A percentile compares a stretch with the other conserved stretches of the same genome.
phyloP scores from a whole-genome alignment of 768 basidiomycete genomes.

The Panaeolus papilionaceus region DNA sequence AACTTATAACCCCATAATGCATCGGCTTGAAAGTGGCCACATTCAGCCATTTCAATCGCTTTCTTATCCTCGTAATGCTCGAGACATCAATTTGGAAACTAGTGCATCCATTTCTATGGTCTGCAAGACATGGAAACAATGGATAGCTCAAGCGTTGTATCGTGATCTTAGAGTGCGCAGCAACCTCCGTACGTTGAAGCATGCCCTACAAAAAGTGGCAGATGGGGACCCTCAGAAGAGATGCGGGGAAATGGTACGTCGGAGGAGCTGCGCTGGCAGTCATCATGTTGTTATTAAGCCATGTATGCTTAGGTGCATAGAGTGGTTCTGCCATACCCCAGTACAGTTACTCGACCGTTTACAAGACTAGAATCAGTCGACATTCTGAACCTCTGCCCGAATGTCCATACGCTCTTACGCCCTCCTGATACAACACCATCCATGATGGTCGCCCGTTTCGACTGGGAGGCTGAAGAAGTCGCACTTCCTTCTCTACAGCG shows the following conservation, averaged over 20 bases:
- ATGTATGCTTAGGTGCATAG: slow-evolving; percentile 52
- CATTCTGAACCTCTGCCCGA: slow-evolving; percentile 54
- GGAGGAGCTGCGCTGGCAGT: slow-evolving; percentile 1
- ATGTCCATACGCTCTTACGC: slow-evolving; percentile 61
- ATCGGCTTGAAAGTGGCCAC: slow-evolving; percentile 39
- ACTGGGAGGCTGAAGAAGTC: slow-evolving; percentile 56
- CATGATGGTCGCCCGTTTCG: slow-evolving; percentile 44
- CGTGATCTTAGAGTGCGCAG: slow-evolving; percentile 54
- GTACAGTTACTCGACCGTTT: slow-evolving; percentile 48
- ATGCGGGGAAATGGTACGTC: slow-evolving; percentile 40
- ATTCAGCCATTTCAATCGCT: slow-evolving; percentile 42
- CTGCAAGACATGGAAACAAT: slow-evolving; percentile 60
- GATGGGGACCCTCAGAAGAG: slow-evolving; percentile 29
- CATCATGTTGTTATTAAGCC: slow-evolving; percentile 18
- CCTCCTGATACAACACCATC: slow-evolving; percentile 37
- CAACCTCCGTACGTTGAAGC: slow-evolving; percentile 36
- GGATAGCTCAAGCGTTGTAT: slow-evolving; percentile 55
- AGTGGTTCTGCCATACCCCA: slow-evolving; percentile 61
- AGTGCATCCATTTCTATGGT: slow-evolving; percentile 55
- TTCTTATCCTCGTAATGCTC: slow-evolving; percentile 32
- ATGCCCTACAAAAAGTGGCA: slow-evolving; percentile 30
- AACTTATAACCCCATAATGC: slow-evolving; percentile 35
- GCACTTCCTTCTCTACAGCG: slow-evolving; percentile 58
- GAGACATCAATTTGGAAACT: slow-evolving; percentile 38
- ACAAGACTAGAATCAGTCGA: slow-evolving; percentile 44